Evolutionary conservation across 2,329 filamentous ascomycete genomes (phyloP).

Genomic region (Catunica adiposa): DNA sequence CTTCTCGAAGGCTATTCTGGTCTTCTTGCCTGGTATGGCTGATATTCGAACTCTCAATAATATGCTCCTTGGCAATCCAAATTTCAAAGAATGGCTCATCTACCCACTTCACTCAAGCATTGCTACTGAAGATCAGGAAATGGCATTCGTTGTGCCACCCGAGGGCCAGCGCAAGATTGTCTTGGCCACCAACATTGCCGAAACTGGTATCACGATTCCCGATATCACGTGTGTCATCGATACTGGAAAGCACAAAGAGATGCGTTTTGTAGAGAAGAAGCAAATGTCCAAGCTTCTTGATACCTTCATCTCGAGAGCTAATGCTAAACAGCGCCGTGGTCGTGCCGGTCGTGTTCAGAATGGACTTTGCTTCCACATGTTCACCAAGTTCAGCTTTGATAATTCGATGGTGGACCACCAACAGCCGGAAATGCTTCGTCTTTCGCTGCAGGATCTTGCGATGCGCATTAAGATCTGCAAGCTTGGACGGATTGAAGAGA

Average conservation of each 20-base stretch:
- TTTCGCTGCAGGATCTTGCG: slow-evolving; percentile 86
- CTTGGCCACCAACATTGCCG: slow-evolving; percentile 91
- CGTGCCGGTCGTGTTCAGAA: slow-evolving; percentile 91
- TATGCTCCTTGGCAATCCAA: slow-evolving; percentile 58
- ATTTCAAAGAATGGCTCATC: slow-evolving; percentile 68
- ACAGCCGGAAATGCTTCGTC: slow-evolving; percentile 85
- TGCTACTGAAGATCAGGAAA: slow-evolving; percentile 89
- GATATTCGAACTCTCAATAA: slow-evolving; percentile 85
- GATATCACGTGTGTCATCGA: slow-evolving; percentile 96
- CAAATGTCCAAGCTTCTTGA: slow-evolving; percentile 85
- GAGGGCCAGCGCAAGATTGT: slow-evolving; percentile 79
- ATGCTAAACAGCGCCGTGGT: slow-evolving; percentile 86
- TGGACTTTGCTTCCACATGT: slow-evolving; percentile 88
- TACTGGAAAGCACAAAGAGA: slow-evolving; percentile 91
- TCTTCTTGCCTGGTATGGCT: slow-evolving; percentile 87
- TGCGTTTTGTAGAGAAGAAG: slow-evolving; percentile 86
- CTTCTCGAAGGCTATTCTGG: slow-evolving; percentile 81
- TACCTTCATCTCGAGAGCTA: slow-evolving; percentile 87
- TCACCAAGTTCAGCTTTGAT: slow-evolving; percentile 80
- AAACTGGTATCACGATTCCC: slow-evolving; percentile 96
- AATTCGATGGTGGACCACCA: slow-evolving; percentile 76
- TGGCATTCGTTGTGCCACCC: slow-evolving; percentile 75
- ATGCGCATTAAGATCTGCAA: slow-evolving; percentile 97
- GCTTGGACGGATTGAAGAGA: slow-evolving; percentile 82
- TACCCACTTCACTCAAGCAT: slow-evolving; percentile 90